Evolutionary conservation across 1,139 yeast genomes (phyloP).

Genomic region (Kodamaea arcana): DNA sequence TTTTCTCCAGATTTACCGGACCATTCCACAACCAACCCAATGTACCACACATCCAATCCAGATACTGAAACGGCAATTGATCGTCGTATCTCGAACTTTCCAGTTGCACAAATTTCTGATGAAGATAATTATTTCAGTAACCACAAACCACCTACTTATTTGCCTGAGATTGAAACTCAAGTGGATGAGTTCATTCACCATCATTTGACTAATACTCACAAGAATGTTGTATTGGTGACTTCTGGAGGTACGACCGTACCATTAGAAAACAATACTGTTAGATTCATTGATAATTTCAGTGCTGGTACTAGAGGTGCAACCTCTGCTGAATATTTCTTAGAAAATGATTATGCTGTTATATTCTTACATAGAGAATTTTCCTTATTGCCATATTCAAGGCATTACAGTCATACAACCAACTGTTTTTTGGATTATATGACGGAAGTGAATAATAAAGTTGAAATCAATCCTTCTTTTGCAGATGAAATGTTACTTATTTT

Average conservation of each 20-base stretch:
- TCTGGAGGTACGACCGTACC: conserved; percentile 99
- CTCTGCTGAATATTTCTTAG: conserved; percentile 86
- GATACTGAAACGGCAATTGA: conserved; percentile 74
- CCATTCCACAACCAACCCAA: neutral
- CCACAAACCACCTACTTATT: conserved; percentile 71
- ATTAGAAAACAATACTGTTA: conserved; percentile 88
- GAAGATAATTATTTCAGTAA: conserved; percentile 72
- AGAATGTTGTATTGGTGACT: conserved; percentile 74
- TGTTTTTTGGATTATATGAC: conserved; percentile 83
- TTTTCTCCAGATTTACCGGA: no score
- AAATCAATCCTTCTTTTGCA: conserved; percentile 59
- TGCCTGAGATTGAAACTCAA: conserved; percentile 55
- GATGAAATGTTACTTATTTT: conserved; percentile 62
- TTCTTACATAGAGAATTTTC: conserved; percentile 91
- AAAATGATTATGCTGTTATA: conserved; percentile 84
- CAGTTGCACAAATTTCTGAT: conserved; percentile 69
- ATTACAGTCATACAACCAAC: conserved; percentile 79
- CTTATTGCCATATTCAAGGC: conserved; percentile 84
- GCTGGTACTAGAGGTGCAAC: conserved; percentile 99
- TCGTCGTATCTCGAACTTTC: conserved; percentile 68
- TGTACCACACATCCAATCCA: conserved; percentile 63
- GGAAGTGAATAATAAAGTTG: conserved; percentile 49
- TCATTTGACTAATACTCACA: conserved; percentile 37
- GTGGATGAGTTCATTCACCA: conserved; percentile 56
- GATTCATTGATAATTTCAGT: conserved; percentile 94